Evolutionary conservation across 2,329 filamentous ascomycete species (phyloP), one percentile per base, ranked within the genome.

Genomic region (Penicillium sp.): DNA sequence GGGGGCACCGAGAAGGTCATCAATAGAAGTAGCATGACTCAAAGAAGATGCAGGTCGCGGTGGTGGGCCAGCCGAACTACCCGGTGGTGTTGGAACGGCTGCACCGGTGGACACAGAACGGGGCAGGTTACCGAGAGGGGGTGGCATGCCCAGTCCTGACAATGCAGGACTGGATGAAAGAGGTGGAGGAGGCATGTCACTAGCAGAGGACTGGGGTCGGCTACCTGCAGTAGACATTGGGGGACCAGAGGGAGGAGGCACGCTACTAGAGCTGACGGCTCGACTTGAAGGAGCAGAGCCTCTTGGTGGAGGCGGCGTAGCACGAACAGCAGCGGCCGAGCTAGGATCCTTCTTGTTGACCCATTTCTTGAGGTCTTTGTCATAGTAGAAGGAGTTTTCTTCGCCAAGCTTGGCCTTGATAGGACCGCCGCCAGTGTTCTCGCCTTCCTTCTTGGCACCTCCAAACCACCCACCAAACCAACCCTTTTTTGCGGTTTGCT

Each of bases 351-450:
- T 97, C 82, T 97, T 97, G 81, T 99, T 98, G 74, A 99, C 84
- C 96, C 96, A 99, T 74, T 95, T 92, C 81, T 96, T 96, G 54
- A 96, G 84, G n/a, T 97, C 91, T 2, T 92, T 90, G 72, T 99
- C 95, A 71, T 95, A 99, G 67, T 94, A 89, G 76, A 99, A 97
- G 48, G 88, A 92, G 75, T 87, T 96, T 71, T 95, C 87, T 76
- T 99, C 96, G 62, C 94, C 96, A 8, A 99, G 85, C 71, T 99
- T 99, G 63, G 96, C 95, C 68, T 86, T 88, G 74, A 97, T 91
- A n/a, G 93, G 86, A 31, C 75, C 78, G 25, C 70, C 67, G 51
- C 69, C 68, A n/a, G 82, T 75, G 39, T 63, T 67, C 22, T 68
- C 65, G 14, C 87, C 85, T 63, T 78, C 75, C 59, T 84, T 83